Percentiles rank a stretch among this genome's conserved stretches.
These are phyloP conservation scores for Galerina sulciceps DNA, from an alignment of 768 basidiomycete genomes.

Conservation along the genomic window DNA sequence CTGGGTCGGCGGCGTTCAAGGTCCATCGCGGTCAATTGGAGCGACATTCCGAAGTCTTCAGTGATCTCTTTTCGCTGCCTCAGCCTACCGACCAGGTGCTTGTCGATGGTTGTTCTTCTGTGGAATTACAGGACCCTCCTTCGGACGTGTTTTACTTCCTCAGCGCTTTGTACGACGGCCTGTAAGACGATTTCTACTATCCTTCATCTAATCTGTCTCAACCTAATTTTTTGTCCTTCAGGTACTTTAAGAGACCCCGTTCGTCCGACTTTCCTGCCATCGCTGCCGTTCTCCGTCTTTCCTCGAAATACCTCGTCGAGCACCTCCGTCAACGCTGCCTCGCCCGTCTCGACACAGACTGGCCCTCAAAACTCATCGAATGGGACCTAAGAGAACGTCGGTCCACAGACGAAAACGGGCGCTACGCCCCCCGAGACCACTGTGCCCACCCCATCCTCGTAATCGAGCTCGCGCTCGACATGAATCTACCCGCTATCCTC, in stretches of 20 bases:
- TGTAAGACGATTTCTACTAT: conserved; percentile 47
- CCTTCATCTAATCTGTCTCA: not conserved
- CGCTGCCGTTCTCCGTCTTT: conserved; percentile 69
- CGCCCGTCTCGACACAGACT: conserved; percentile 60
- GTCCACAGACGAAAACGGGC: conserved; percentile 51
- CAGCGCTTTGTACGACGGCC: conserved; percentile 73
- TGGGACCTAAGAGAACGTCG: conserved; percentile 73
- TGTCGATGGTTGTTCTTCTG: conserved; percentile 61
- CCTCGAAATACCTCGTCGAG: conserved; percentile 77
- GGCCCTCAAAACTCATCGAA: conserved; percentile 66
- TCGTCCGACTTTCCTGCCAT: conserved; percentile 62
- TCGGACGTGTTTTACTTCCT: conserved; percentile 71
- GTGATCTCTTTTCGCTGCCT: conserved; percentile 66
- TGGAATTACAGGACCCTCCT: conserved; percentile 68
- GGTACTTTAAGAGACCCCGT: conserved; percentile 58
- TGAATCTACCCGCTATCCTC: conserved; percentile 60
- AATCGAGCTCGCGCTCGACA: conserved; percentile 71
- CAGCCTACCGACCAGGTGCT: conserved; percentile 53
- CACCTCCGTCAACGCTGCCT: conserved; percentile 67
- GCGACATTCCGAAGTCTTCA: conserved; percentile 80
- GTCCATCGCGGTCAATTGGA: conserved; percentile 76
- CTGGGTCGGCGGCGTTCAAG: conserved; percentile 64
- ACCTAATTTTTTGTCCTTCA: conserved; percentile 24
- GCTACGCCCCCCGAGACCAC: conserved; percentile 61
- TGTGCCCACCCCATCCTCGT: conserved; percentile 73